These are phyloP conservation scores for Thyridium curvatum DNA, from an alignment of 2,329 filamentous ascomycete species.

Conservation along the genomic window DNA sequence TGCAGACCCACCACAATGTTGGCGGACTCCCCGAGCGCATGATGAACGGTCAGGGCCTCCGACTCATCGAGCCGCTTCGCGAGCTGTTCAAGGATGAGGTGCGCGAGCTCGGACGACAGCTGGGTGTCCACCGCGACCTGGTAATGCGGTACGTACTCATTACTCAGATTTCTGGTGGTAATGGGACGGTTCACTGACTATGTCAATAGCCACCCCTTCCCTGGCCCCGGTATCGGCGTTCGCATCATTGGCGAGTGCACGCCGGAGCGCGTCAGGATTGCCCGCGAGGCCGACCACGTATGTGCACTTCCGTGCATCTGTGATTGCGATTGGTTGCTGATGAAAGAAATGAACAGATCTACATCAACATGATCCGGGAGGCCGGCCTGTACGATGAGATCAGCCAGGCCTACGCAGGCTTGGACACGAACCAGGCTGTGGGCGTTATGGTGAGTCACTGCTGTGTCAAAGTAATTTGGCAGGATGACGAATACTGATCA, in stretches of 20 bases:
- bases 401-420: constrained; percentile 39
- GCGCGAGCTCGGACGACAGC: constrained; percentile 58
- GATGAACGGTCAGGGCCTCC: constrained; percentile 37
- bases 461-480: too few species aligned
- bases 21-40: constrained; percentile 33
- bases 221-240: constrained; percentile 56
- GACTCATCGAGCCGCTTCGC: constrained; percentile 72
- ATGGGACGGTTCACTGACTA: constrained; percentile 3
- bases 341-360: constrained; percentile 50
- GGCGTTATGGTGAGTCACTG: constrained; percentile 30
- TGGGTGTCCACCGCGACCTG: constrained; percentile 68
- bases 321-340: too few species aligned
- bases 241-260: constrained; percentile 82
- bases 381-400: constrained; percentile 66
- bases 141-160: constrained; percentile 77
- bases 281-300: constrained; percentile 60
- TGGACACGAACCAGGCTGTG: constrained; percentile 35
- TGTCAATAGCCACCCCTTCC: constrained; percentile 16
- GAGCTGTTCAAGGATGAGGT: constrained; percentile 85
- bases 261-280: constrained; percentile 70
- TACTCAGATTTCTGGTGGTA: constrained; percentile 29
- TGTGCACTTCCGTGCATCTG: neutral
- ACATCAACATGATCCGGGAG: constrained; percentile 67
- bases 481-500: too few species aligned
- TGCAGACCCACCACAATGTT: constrained; percentile 33